A percentile compares a stretch with the other conserved stretches of the same genome.
Conservation (phyloP, 2,329 filamentous ascomycete genomes). For the Trichothecium sympodiale region DNA sequence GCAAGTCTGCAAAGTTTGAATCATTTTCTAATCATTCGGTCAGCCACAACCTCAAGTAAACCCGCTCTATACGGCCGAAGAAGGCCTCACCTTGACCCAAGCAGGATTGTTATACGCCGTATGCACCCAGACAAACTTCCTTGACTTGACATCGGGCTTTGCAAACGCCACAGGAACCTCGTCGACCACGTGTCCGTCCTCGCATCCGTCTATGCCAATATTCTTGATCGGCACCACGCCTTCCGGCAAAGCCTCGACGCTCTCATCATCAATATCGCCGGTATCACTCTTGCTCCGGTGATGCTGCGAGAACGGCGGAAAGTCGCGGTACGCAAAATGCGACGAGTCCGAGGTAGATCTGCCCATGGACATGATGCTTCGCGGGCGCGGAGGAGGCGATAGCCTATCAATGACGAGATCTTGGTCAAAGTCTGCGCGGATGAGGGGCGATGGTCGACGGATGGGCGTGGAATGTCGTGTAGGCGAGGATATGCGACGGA, state of each 20-base stretch:
- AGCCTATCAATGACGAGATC: constrained; percentile 26
- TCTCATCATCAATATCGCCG: constrained; percentile 13
- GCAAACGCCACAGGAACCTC: constrained; percentile 17
- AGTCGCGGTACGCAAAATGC: constrained; percentile 20
- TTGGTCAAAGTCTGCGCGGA: constrained; percentile 24
- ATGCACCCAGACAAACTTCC: constrained; percentile 49
- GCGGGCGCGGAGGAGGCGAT: constrained; percentile 20
- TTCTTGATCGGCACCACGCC: constrained; percentile 19
- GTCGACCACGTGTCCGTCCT: constrained; percentile 12
- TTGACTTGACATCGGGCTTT: constrained; percentile 20
- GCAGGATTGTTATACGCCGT: constrained; percentile 44
- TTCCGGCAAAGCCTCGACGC: constrained; percentile 20
- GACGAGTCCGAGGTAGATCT: constrained; percentile 24
- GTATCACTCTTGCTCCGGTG: constrained; percentile 8
- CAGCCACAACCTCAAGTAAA: neutral
- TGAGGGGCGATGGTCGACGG: constrained; percentile 18
- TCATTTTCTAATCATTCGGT: constrained; percentile 22
- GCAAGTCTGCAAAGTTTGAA: constrained; percentile 28
- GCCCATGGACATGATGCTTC: constrained; percentile 18
- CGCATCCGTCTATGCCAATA: constrained; percentile 7
- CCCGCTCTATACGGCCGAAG: too few species aligned
- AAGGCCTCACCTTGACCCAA: constrained; percentile 46
- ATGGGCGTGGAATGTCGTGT: constrained; percentile 17
- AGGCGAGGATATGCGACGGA: constrained; percentile 5
- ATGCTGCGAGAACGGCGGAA: constrained; percentile 23